Evolutionary conservation across 2,329 filamentous ascomycete genomes (phyloP), one percentile per base, ranked within the genome.

Genomic region (Aspergillus candidus): DNA sequence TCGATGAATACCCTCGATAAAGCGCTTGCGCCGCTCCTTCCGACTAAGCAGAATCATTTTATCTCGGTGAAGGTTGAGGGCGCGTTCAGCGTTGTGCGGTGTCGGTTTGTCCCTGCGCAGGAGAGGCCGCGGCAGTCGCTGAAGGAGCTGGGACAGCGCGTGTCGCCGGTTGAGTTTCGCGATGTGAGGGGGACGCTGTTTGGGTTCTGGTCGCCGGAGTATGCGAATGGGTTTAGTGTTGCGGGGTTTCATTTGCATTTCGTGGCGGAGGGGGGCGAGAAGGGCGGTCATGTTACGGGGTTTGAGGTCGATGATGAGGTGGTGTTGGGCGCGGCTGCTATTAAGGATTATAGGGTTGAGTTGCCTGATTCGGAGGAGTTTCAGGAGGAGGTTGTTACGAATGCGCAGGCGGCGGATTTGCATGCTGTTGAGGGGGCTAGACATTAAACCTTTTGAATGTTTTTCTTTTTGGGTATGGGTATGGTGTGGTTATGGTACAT

Each of bases 161-260:
- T 66, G 41, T 47, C 49, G 7, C 40, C 63, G 1, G 54, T 57
- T 0, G 65, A 68, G 50, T 51, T 68, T 41, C 43, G 55, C 7
- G 49, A 65, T 40, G 56, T 69, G 7, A 54, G 58, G 10, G 70
- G 68, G 1, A 68, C 63, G 3, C 61, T 73, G 12, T 63, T 73
- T 42, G 70, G 70, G 1, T 70, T 73, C 43, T 54, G 67, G 37
- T 65, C 68, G 27, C 69, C 68, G 1, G 47, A 47, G 30, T 66
- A 64, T 37, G 67, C 64, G 60, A 65, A 66, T 38, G 68, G 68
- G 1, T 66, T 70, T 44, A 64, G 63, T 12, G 63, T 71, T 3
- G 64, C 65, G 3, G 68, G 69, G 5, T 63, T 70, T 44, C 69
- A 72, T 54, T 44, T 70, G 43, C 68, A 72, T 54, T 71, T 70